Percentiles rank a stretch among this genome's conserved stretches.
These are phyloP conservation scores for Lasiodiplodia sp. DNA, from an alignment of 2,329 filamentous ascomycete genomes.

Conservation along the genomic window DNA sequence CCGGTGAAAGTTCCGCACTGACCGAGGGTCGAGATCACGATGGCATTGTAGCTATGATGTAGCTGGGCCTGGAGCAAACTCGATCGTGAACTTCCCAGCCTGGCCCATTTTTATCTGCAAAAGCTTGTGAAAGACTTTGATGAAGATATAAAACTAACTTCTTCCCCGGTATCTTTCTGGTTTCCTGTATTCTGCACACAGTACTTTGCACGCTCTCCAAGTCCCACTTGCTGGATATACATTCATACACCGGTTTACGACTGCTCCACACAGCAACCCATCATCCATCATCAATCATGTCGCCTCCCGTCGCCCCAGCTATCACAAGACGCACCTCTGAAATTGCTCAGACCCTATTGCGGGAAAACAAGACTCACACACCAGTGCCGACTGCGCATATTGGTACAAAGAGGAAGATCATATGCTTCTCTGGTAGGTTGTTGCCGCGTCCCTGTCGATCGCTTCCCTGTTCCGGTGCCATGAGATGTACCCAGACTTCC, in stretches of 20 bases:
- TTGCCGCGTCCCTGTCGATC: constrained; percentile 23
- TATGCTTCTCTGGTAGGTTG: constrained; percentile 63
- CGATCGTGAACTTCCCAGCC: constrained; percentile 14
- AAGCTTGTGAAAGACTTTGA: no score
- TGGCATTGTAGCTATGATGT: constrained; percentile 10
- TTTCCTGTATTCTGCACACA: neutral
- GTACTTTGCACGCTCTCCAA: neutral
- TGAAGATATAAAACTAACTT: neutral
- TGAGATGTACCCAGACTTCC: constrained; percentile 12
- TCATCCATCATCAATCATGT: constrained; percentile 36
- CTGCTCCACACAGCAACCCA: neutral
- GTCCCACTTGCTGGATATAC: neutral
- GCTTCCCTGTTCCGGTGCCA: constrained; percentile 20
- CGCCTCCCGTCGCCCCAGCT: constrained; percentile 41
- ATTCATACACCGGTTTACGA: neutral
- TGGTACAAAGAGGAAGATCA: constrained; percentile 62
- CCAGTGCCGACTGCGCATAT: constrained; percentile 37
- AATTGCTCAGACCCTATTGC: constrained; percentile 32
- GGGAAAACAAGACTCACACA: constrained; percentile 31
- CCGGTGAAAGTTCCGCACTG: constrained; percentile 8
- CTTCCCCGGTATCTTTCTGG: neutral
- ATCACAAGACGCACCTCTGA: constrained; percentile 36
- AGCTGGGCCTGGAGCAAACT: neutral
- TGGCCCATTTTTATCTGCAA: constrained; percentile 8
- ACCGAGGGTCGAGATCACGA: constrained; percentile 10